Evolutionary conservation across 2,329 filamentous ascomycete species (phyloP).

Genomic region (Fusarium temperatum): DNA sequence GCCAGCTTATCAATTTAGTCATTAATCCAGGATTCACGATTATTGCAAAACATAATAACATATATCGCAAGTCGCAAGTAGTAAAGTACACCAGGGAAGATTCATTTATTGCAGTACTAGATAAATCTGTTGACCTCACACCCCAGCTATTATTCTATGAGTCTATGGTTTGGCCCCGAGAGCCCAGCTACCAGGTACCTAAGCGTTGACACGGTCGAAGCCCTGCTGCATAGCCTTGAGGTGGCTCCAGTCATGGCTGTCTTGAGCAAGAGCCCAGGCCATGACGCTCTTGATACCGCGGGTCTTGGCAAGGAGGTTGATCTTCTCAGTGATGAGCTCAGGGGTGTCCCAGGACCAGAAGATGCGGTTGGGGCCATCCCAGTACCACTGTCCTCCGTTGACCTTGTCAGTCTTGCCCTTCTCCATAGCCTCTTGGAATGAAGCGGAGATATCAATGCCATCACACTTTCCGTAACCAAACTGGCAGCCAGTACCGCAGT

Average conservation of each 20-base stretch:
- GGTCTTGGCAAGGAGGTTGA: conserved; percentile 52
- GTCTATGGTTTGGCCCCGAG: not conserved
- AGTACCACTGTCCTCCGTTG: conserved; percentile 65
- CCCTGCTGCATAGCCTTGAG: conserved; percentile 53
- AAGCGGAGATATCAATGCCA: conserved; percentile 23
- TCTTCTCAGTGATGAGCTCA: conserved; percentile 58
- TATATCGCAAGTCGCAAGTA: rapidly evolving
- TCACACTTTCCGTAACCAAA: conserved; percentile 30
- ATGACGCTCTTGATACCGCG: conserved; percentile 60
- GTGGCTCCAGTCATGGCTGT: conserved; percentile 54
- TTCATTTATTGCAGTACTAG: not conserved
- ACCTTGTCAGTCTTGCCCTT: conserved; percentile 55
- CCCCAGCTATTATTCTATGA: not conserved
- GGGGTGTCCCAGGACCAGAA: conserved; percentile 67
- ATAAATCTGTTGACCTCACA: not conserved
- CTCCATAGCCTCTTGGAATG: conserved; percentile 53
- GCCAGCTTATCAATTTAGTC: not conserved
- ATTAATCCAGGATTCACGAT: rapidly evolving
- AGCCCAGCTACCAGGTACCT: not conserved
- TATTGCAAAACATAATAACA: rapidly evolving
- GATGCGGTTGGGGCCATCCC: conserved; percentile 54
- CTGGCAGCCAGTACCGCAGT: conserved; percentile 37
- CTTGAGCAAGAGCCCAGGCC: conserved; percentile 63
- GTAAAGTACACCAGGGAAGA: not conserved
- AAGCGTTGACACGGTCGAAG: conserved; percentile 5